These are phyloP conservation scores for Orbilia javanica DNA, from an alignment of 2,329 filamentous ascomycete genomes.

Conservation along the genomic window DNA sequence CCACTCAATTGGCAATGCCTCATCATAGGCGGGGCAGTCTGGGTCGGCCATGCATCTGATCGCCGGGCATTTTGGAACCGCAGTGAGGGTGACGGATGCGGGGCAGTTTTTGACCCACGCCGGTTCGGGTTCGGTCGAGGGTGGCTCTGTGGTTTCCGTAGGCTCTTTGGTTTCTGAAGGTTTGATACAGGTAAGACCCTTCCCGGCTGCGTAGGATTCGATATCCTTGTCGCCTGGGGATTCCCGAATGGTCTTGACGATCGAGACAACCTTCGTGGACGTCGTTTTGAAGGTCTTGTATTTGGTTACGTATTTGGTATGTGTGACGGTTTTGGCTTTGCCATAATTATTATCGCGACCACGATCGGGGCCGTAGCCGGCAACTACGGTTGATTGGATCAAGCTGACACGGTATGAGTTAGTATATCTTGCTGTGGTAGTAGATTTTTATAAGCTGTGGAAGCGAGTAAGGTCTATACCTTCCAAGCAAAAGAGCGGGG, in stretches of 20 bases:
- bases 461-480: background rate
- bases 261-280: too few relatives aligned
- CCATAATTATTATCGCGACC: too few relatives aligned
- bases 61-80: background rate
- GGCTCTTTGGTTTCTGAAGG: background rate
- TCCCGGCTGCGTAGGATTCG: background rate
- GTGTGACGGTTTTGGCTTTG: background rate
- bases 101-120: conserved; percentile 2
- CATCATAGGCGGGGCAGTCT: background rate
- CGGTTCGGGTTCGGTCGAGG: background rate
- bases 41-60: background rate
- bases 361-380: background rate
- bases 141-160: too few relatives aligned
- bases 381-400: background rate
- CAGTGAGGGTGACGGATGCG: conserved; percentile 8
- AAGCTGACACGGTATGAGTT: background rate
- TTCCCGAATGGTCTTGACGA: background rate
- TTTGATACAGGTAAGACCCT: conserved; percentile 3
- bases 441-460: background rate
- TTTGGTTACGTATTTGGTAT: background rate
- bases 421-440: background rate
- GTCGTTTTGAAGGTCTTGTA: background rate
- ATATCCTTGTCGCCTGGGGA: background rate
- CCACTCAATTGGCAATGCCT: background rate
- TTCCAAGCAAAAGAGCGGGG: conserved; percentile 2